Evolutionary conservation across 306 rosid species (phyloP).

Genomic region (Inga leiocalycina): DNA sequence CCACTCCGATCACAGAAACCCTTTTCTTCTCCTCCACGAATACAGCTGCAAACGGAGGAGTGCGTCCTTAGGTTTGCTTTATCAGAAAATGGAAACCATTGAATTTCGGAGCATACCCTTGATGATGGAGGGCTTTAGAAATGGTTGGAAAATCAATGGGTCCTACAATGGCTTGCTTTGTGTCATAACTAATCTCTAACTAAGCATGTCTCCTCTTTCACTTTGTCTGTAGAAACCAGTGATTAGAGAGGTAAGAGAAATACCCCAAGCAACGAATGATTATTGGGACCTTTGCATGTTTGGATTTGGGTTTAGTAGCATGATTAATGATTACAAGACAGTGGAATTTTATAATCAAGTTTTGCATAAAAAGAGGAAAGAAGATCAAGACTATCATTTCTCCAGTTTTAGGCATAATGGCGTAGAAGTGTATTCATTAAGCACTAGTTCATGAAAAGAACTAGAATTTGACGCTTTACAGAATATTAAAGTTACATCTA

Average conservation of each 20-base stretch:
- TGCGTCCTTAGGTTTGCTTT: neutral
- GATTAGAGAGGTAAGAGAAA: neutral
- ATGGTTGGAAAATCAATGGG: neutral
- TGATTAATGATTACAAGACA: neutral
- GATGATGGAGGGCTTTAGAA: no score
- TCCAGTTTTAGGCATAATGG: neutral
- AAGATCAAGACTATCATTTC: neutral
- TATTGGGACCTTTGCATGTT: neutral
- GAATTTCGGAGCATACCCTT: neutral
- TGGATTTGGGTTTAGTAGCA: neutral
- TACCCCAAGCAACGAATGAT: neutral
- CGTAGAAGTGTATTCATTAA: neutral
- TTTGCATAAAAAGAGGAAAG: neutral
- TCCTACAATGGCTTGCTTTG: neutral
- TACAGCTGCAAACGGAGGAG: neutral
- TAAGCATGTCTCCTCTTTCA: neutral
- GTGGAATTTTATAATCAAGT: neutral
- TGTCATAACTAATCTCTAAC: neutral
- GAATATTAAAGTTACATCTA: neutral
- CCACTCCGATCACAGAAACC: neutral
- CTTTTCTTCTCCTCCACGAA: neutral
- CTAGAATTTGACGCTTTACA: neutral
- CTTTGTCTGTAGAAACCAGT: neutral
- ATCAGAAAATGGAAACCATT: neutral
- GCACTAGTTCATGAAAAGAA: neutral